phyloP scores from a whole-genome alignment of 2,329 filamentous ascomycete genomes.

The Ustulina deusta region DNA sequence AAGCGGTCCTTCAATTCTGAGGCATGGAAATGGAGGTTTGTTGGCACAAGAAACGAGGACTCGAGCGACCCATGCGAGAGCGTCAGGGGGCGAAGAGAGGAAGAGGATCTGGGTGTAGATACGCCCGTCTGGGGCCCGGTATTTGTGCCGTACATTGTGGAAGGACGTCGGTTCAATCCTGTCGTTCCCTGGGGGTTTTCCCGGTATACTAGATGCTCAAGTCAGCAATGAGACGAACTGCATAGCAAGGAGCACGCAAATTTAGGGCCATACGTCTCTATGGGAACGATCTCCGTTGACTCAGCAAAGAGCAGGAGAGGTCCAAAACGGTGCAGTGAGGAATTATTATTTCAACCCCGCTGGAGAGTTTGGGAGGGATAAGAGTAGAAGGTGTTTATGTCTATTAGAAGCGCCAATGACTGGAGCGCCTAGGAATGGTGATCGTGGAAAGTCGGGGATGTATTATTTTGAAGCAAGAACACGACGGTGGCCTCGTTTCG shows the following conservation, averaged over 20 bases:
- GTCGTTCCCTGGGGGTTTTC: not conserved
- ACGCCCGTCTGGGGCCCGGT: slow-evolving; percentile 94
- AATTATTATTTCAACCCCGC: slow-evolving; percentile 17
- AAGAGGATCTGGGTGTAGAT: slow-evolving; percentile 93
- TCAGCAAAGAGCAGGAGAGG: slow-evolving; percentile 57
- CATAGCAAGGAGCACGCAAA: not conserved
- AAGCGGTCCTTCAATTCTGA: slow-evolving; percentile 94
- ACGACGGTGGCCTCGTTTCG: slow-evolving; percentile 8
- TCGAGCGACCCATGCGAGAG: slow-evolving; percentile 95
- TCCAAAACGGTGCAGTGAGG: slow-evolving; percentile 5
- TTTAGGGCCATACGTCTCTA: slow-evolving; percentile 35
- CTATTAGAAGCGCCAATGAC: slow-evolving; percentile 30
- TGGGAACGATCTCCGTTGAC: slow-evolving; percentile 52
- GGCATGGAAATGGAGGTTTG: slow-evolving; percentile 94
- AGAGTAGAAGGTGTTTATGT: slow-evolving; percentile 19
- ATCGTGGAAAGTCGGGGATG: not conserved
- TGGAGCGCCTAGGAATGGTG: slow-evolving; percentile 13
- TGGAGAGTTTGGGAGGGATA: not conserved
- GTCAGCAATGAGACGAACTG: slow-evolving; percentile 15
- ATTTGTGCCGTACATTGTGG: slow-evolving; percentile 84
- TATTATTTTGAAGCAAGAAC: slow-evolving; percentile 20
- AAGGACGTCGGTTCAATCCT: slow-evolving; percentile 53
- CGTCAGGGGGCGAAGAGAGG: slow-evolving; percentile 90
- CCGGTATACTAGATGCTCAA: slow-evolving; percentile 1
- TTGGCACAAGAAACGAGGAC: slow-evolving; percentile 94